These are phyloP conservation scores for Euphorbia lathyris DNA, from an alignment of 345 rosid species.

Conservation along the genomic window DNA sequence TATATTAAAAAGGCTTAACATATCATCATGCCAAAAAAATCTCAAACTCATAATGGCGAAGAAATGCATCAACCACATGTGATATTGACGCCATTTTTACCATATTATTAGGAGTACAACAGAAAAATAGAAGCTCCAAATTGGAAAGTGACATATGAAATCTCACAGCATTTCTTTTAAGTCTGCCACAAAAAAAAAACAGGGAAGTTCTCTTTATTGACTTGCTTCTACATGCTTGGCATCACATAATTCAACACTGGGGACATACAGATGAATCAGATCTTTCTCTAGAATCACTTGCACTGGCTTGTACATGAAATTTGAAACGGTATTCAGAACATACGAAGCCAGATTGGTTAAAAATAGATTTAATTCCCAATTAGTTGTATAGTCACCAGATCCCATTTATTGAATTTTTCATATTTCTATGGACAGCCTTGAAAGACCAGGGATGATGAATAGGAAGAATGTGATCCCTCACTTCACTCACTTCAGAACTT, in stretches of 20 bases:
- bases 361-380: constrained; percentile 13
- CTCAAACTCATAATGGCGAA: too few relatives aligned
- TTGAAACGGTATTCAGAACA: constrained; percentile 21
- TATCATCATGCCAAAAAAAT: too few relatives aligned
- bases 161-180: constrained; percentile 94
- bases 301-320: constrained; percentile 89
- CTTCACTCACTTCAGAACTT: constrained; percentile 94
- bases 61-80: too few relatives aligned
- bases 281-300: constrained; percentile 94
- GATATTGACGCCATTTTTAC: too few relatives aligned
- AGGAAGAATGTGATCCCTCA: constrained; percentile 94
- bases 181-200: constrained; percentile 85
- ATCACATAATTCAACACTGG: constrained; percentile 80
- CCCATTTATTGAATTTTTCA: constrained; percentile 85
- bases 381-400: constrained; percentile 57
- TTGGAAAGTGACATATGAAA: too few relatives aligned
- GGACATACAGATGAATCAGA: constrained; percentile 85
- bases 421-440: constrained; percentile 76
- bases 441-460: constrained; percentile 99
- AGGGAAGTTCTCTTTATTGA: constrained; percentile 55
- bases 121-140: too few relatives aligned
- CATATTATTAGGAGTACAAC: too few relatives aligned
- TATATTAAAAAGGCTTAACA: too few relatives aligned
- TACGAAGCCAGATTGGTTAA: constrained; percentile 3
- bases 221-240: constrained; percentile 61